phyloP scores from a whole-genome alignment of 768 basidiomycete genomes.

The Dacryopinax spathularia region DNA sequence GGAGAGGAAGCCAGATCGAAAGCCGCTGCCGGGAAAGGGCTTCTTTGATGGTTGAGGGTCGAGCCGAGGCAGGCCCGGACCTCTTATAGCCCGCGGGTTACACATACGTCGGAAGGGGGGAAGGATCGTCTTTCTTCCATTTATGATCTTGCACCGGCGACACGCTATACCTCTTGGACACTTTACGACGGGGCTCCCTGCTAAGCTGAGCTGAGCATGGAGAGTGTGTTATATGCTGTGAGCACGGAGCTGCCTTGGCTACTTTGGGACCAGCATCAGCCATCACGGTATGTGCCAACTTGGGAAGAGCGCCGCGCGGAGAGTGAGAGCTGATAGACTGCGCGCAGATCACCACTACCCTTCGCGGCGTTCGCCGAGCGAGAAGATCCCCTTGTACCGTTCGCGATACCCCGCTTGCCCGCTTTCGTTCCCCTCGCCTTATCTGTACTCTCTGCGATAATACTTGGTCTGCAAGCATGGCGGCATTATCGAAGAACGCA shows the following conservation, averaged over 20 bases:
- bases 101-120: neutral
- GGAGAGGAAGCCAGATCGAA: no score
- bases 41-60: neutral
- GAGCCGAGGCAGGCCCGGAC: neutral
- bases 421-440: neutral
- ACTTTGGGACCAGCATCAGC: neutral
- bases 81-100: neutral
- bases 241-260: neutral
- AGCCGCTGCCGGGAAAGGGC: no score
- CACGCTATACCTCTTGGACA: no score
- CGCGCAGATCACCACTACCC: no score
- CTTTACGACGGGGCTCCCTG: no score
- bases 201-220: neutral
- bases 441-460: neutral
- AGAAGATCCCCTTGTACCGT: no score
- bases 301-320: no score
- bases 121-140: neutral
- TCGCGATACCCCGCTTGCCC: neutral
- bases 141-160: neutral
- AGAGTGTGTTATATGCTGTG: neutral
- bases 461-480: neutral
- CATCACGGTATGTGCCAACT: no score
- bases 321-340: no score
- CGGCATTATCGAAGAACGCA: no score
- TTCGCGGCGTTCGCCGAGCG: no score